Conservation (phyloP, 1,139 yeast genomes). For the Entelexis paramagnoliae region DNA sequence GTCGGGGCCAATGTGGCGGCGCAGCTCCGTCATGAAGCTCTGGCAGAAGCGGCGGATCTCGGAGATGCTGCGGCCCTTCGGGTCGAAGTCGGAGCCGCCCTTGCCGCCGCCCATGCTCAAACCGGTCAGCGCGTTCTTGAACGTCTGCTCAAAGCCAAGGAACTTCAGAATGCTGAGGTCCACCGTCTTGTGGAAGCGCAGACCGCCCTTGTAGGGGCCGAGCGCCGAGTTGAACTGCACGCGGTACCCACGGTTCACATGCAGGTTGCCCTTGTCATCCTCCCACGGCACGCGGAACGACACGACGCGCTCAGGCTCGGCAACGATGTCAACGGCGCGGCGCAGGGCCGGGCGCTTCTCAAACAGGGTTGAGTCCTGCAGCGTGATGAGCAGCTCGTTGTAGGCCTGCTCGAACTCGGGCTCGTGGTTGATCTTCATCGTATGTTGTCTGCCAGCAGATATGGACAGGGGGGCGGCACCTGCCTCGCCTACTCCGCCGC, state of each 20-base stretch:
- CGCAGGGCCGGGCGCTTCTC: slow-evolving; percentile 80
- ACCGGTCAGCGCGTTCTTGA: slow-evolving; percentile 96
- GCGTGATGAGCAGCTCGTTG: slow-evolving; percentile 80
- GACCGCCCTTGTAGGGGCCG: slow-evolving; percentile 99
- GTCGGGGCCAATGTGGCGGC: slow-evolving; percentile 92
- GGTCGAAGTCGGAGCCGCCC: slow-evolving; percentile 98
- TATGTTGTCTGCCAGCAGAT: background rate
- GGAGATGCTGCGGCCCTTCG: slow-evolving; percentile 82
- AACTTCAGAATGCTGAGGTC: slow-evolving; percentile 90
- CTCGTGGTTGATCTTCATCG: slow-evolving; percentile 44
- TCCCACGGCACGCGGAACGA: slow-evolving; percentile 98
- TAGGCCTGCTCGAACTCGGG: slow-evolving; percentile 99
- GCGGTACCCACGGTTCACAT: slow-evolving; percentile 95
- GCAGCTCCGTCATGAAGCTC: slow-evolving; percentile 89
- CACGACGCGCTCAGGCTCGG: slow-evolving; percentile 90
- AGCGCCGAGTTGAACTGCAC: slow-evolving; percentile 97
- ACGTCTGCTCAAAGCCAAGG: slow-evolving; percentile 95
- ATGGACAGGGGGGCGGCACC: background rate
- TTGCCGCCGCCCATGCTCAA: slow-evolving; percentile 98
- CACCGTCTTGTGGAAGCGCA: slow-evolving; percentile 95
- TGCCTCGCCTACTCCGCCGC: background rate
- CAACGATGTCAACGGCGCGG: slow-evolving; percentile 79
- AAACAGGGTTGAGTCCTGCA: slow-evolving; percentile 86
- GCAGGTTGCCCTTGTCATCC: slow-evolving; percentile 82
- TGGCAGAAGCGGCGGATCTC: slow-evolving; percentile 97